Evolutionary conservation across 306 rosid species (phyloP).

Genomic region (Aeschynomene evenia): DNA sequence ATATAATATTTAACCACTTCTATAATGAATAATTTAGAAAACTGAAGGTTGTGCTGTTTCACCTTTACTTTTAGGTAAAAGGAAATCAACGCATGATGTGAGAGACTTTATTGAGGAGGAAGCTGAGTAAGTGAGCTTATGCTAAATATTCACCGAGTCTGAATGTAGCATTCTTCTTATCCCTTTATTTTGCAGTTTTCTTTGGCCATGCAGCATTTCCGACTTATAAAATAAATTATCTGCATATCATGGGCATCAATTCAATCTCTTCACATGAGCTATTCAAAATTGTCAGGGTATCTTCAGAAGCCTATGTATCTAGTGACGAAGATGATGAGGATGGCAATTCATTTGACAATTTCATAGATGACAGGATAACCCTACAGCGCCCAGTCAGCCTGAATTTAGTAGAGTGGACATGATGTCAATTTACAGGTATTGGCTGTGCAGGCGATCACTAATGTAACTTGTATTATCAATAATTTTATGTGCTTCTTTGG

Average conservation of each 20-base stretch:
- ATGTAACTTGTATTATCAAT: neutral
- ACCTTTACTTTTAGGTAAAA: constrained; percentile 52
- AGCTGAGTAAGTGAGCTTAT: constrained; percentile 93
- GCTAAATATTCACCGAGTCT: constrained; percentile 10
- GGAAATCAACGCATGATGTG: constrained; percentile 43
- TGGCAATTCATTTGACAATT: constrained; percentile 62
- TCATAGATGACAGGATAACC: constrained; percentile 86
- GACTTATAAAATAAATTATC: constrained; percentile 1
- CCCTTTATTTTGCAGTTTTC: constrained; percentile 6
- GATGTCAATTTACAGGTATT: constrained; percentile 94
- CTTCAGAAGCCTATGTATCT: constrained; percentile 60
- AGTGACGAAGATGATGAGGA: constrained; percentile 74
- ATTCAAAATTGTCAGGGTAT: constrained; percentile 53
- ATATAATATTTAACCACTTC: constrained; percentile 5
- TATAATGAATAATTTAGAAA: constrained; percentile 1
- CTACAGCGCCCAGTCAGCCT: constrained; percentile 58
- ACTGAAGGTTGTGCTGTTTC: constrained; percentile 15
- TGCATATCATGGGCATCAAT: constrained; percentile 14
- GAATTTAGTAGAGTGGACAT: constrained; percentile 64
- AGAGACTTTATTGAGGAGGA: constrained; percentile 83
- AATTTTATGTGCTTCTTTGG: constrained; percentile 5
- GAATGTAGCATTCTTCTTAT: constrained; percentile 32
- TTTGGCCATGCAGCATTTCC: constrained; percentile 1
- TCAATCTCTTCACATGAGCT: constrained; percentile 34
- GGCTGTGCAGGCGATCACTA: neutral